A percentile compares a stretch with the other conserved stretches of the same genome.
Conservation (phyloP, 2,329 filamentous ascomycete species). For the Trichoderma aggressivum region DNA sequence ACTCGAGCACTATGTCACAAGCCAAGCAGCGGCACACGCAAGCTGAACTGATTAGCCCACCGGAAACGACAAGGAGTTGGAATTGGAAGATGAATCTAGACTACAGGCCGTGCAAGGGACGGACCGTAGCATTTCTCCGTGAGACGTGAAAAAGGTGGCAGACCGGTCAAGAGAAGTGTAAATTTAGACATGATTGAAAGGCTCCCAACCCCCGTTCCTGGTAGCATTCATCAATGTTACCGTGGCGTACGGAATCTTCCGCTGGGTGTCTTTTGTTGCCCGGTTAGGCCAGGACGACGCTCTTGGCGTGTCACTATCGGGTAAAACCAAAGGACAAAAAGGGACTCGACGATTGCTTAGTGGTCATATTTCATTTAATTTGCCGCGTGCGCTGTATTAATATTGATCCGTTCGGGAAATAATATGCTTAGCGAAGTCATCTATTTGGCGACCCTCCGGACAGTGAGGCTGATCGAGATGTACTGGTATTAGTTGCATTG, state of each 20-base stretch:
- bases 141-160: not conserved
- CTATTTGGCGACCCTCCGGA: not conserved
- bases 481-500: not conserved
- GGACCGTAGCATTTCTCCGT: not conserved
- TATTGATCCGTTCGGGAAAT: not conserved
- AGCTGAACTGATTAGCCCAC: not conserved
- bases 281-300: not conserved
- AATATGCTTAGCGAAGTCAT: not conserved
- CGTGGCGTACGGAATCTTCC: not conserved
- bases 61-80: not conserved
- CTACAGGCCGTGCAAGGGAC: not conserved
- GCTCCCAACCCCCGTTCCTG: not conserved
- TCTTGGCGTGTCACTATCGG: not conserved
- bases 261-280: not conserved
- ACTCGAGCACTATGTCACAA: conserved; percentile 21
- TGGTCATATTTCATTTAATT: not conserved
- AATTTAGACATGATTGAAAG: not conserved
- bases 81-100: not conserved
- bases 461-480: not conserved
- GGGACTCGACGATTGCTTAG: not conserved
- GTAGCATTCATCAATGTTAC: not conserved
- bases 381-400: not conserved
- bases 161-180: not conserved
- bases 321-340: not conserved
- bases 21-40: not conserved